phyloP scores from a whole-genome alignment of 495 filamentous ascomycete genomes.

The Collariella sp. region DNA sequence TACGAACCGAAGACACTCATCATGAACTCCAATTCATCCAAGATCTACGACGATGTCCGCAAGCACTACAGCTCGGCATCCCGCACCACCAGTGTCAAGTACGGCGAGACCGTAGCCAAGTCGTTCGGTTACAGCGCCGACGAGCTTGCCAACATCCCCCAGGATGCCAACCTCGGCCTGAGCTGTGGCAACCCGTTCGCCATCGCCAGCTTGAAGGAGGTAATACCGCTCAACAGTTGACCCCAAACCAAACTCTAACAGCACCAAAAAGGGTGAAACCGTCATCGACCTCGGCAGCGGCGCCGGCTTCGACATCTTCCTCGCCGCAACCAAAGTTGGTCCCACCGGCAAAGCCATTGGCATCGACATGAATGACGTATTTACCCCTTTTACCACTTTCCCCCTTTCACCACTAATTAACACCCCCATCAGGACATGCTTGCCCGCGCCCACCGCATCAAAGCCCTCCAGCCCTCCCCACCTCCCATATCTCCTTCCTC shows the following conservation, averaged over 20 bases:
- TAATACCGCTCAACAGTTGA: background rate
- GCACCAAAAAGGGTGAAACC: slow-evolving; percentile 46
- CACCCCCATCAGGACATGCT: slow-evolving; percentile 48
- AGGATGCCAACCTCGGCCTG: slow-evolving; percentile 53
- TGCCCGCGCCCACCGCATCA: slow-evolving; percentile 39
- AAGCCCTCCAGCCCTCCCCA: slow-evolving; percentile 21
- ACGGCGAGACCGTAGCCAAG: slow-evolving; percentile 39
- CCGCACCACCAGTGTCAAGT: slow-evolving; percentile 21
- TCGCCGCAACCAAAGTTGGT: slow-evolving; percentile 51
- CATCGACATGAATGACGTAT: slow-evolving; percentile 58
- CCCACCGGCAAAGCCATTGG: slow-evolving; percentile 48
- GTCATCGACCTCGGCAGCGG: slow-evolving; percentile 57
- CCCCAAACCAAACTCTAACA: background rate
- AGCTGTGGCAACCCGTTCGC: slow-evolving; percentile 60
- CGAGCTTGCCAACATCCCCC: slow-evolving; percentile 47
- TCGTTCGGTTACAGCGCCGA: slow-evolving; percentile 53
- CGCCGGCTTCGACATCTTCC: slow-evolving; percentile 57
- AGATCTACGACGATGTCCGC: slow-evolving; percentile 33
- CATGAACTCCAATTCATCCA: slow-evolving; percentile 9
- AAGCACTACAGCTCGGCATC: slow-evolving; percentile 34
- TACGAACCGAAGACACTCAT: background rate
- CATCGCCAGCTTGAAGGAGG: slow-evolving; percentile 42
- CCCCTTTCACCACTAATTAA: background rate
- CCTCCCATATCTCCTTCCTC: slow-evolving; percentile 43
- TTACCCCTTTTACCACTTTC: background rate